These are phyloP conservation scores for Epichloe sibirici DNA, from an alignment of 2,329 filamentous ascomycete species.

Conservation along the genomic window DNA sequence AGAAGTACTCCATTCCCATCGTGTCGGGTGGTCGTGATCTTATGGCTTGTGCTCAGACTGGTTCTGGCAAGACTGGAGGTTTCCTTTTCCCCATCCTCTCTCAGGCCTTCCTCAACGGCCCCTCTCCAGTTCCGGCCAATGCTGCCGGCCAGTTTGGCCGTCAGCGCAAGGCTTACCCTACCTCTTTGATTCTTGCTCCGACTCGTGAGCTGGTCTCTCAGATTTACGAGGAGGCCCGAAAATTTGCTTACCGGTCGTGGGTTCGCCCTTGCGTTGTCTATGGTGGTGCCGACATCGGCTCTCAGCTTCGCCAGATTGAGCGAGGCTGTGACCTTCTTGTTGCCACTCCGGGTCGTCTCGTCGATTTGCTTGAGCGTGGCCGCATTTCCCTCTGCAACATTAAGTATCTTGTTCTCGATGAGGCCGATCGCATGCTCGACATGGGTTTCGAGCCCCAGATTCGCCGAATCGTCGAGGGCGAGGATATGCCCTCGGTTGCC, in stretches of 20 bases:
- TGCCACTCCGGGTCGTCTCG: conserved; percentile 90
- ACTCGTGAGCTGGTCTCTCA: conserved; percentile 98
- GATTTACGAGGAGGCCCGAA: conserved; percentile 94
- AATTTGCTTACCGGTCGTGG: conserved; percentile 98
- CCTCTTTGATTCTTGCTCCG: conserved; percentile 86
- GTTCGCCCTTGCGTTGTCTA: conserved; percentile 97
- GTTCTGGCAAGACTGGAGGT: conserved; percentile 99
- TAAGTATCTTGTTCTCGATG: conserved; percentile 97
- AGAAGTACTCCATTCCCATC: conserved; percentile 99
- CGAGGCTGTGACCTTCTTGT: conserved; percentile 93
- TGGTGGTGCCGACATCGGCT: conserved; percentile 96
- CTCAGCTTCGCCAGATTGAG: conserved; percentile 96
- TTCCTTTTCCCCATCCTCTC: conserved; percentile 98
- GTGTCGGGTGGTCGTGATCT: conserved; percentile 96
- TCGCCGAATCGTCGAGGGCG: conserved; percentile 92
- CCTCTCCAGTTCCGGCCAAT: conserved; percentile 53
- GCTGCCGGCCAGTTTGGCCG: conserved; percentile 68
- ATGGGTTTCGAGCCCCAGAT: conserved; percentile 99
- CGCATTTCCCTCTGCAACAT: conserved; percentile 97
- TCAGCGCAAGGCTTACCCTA: conserved; percentile 96
- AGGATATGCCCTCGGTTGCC: conserved; percentile 84
- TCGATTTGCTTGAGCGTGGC: conserved; percentile 96
- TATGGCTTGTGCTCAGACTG: conserved; percentile 99
- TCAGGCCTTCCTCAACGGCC: conserved; percentile 88
- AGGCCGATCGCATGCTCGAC: conserved; percentile 99